Evolutionary conservation across 495 filamentous ascomycete species (phyloP).

Genomic region (Neurospora intermedia): DNA sequence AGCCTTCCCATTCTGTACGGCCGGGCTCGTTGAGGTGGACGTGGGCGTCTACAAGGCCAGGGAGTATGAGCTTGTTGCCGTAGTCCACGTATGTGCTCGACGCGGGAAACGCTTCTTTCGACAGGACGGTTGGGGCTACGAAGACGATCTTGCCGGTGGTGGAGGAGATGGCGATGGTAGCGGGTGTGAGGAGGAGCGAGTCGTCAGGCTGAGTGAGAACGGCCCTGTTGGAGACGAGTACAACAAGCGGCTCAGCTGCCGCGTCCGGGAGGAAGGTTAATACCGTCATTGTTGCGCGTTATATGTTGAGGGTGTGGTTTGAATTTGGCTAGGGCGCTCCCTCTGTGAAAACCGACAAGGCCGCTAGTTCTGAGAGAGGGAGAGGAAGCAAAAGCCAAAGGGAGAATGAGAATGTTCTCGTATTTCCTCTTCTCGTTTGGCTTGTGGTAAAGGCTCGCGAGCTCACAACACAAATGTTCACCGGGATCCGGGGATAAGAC

Average conservation of each 20-base stretch:
- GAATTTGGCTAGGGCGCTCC: neutral
- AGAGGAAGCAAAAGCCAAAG: slow-evolving; percentile 1
- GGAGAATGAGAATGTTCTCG: neutral
- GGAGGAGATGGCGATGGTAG: slow-evolving; percentile 70
- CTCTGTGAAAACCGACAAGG: neutral
- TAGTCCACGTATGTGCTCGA: slow-evolving; percentile 71
- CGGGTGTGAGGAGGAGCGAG: slow-evolving; percentile 40
- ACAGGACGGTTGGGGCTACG: slow-evolving; percentile 63
- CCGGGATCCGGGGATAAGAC: neutral
- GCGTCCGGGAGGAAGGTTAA: slow-evolving; percentile 4
- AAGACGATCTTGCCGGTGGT: slow-evolving; percentile 75
- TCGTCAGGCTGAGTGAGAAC: slow-evolving; percentile 61
- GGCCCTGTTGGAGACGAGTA: slow-evolving; percentile 74
- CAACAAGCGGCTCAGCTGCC: slow-evolving; percentile 29
- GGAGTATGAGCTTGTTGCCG: slow-evolving; percentile 77
- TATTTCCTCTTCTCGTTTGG: neutral
- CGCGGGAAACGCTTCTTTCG: slow-evolving; percentile 56
- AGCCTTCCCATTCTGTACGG: slow-evolving; percentile 97
- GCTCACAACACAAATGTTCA: neutral
- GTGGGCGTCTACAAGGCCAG: slow-evolving; percentile 91
- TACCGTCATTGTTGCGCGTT: slow-evolving; percentile 13
- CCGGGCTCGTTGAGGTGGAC: slow-evolving; percentile 98
- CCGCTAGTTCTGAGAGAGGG: neutral
- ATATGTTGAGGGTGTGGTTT: neutral
- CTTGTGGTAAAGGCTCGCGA: neutral